phyloP scores from a whole-genome alignment of 2,329 filamentous ascomycete species.

The Sclerotinia borealis region DNA sequence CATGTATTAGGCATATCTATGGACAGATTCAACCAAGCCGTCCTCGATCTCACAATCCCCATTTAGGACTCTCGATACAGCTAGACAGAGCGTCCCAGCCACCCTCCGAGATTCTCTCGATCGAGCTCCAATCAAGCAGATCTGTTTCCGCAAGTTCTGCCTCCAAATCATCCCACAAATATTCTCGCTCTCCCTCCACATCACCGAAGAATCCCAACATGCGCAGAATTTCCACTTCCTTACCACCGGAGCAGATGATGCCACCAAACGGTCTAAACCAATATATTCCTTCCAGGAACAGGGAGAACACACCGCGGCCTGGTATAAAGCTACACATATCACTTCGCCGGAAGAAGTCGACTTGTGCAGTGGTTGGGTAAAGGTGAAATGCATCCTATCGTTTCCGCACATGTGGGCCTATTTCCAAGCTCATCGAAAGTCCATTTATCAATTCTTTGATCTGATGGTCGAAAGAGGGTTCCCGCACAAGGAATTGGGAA shows the following conservation, averaged over 20 bases:
- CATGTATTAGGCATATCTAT: not conserved
- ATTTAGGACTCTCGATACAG: not conserved
- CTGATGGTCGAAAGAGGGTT: not conserved
- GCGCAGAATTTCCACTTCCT: not conserved
- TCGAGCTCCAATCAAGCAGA: not conserved
- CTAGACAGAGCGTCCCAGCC: not conserved
- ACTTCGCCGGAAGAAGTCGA: not conserved
- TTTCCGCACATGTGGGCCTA: conserved; percentile 5
- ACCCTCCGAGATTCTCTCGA: not conserved
- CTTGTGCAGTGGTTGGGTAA: not conserved
- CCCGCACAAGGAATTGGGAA: not conserved
- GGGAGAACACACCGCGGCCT: not conserved
- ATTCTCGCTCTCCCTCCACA: not conserved
- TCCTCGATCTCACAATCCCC: not conserved
- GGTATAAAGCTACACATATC: conserved; percentile 1
- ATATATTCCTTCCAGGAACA: not conserved
- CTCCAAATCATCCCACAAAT: not conserved
- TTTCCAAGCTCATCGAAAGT: not conserved
- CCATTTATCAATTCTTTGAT: not conserved
- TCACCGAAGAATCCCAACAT: not conserved
- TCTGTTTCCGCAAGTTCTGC: conserved; percentile 4
- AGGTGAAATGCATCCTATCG: not conserved
- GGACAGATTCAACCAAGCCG: not conserved
- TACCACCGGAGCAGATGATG: not conserved
- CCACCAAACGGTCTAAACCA: not conserved